phyloP scores from a whole-genome alignment of 2,329 filamentous ascomycete species.

The Phaeosphaeria sp. region DNA sequence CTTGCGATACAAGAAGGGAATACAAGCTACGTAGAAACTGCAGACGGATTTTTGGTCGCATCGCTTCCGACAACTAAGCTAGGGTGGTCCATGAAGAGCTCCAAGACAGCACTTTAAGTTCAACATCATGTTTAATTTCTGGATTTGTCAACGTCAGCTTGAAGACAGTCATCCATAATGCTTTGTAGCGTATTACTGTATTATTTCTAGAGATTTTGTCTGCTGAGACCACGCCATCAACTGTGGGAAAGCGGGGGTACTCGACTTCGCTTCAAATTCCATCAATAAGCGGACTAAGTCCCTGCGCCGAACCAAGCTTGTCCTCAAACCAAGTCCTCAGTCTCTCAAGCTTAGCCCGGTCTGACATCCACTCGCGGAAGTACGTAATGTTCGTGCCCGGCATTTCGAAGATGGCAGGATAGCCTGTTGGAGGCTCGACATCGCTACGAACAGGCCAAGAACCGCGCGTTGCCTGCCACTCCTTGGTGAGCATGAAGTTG shows the following conservation, averaged over 20 bases:
- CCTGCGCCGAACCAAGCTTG: constrained; percentile 52
- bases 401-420: constrained; percentile 39
- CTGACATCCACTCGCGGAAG: constrained; percentile 53
- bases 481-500: constrained; percentile 54
- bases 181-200: no score
- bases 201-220: no score
- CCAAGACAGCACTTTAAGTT: no score
- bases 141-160: no score
- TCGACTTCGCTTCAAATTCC: neutral
- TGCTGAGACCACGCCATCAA: no score
- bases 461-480: constrained; percentile 45
- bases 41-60: neutral
- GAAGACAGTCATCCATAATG: no score
- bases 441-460: constrained; percentile 49
- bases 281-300: constrained; percentile 47
- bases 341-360: constrained; percentile 52
- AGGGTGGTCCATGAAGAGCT: neutral
- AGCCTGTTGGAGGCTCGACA: constrained; percentile 33
- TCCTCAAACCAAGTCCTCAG: constrained; percentile 53
- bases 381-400: constrained; percentile 45
- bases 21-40: neutral
- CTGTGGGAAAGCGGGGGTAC: neutral
- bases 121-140: no score
- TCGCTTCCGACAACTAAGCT: neutral
- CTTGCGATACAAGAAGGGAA: neutral